phyloP scores from a whole-genome alignment of 2,329 filamentous ascomycete genomes.

The Claviceps africana region DNA sequence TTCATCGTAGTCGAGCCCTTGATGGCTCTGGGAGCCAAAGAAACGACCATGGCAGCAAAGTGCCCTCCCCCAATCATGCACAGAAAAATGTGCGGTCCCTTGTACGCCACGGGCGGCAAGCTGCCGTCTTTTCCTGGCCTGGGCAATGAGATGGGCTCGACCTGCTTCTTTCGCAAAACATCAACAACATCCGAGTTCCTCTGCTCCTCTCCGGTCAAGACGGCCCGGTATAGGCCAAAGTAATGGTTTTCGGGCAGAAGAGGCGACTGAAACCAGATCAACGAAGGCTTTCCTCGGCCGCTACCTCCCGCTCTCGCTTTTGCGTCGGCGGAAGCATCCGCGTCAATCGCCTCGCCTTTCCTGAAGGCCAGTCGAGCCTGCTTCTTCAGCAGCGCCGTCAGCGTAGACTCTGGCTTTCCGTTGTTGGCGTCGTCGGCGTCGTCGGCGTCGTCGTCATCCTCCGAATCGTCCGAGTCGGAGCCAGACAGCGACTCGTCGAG shows the following conservation, averaged over 20 bases:
- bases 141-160: conserved; percentile 44
- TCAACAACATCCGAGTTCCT: conserved; percentile 48
- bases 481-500: conserved; percentile 88
- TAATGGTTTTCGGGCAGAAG: conserved; percentile 63
- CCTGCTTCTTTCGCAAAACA: conserved; percentile 61
- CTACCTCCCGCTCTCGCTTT: conserved; percentile 29
- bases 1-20: conserved; percentile 60
- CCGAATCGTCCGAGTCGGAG: conserved; percentile 59
- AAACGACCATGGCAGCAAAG: conserved; percentile 93
- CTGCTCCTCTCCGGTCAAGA: conserved; percentile 62
- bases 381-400: conserved; percentile 66
- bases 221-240: conserved; percentile 71
- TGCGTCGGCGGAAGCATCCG: conserved; percentile 25
- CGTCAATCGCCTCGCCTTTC: conserved; percentile 34
- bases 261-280: conserved; percentile 76
- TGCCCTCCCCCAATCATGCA: conserved; percentile 98
- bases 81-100: conserved; percentile 77
- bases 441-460: conserved; percentile 42
- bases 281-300: conserved; percentile 52
- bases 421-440: conserved; percentile 44
- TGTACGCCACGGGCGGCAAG: conserved; percentile 40
- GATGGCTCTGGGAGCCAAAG: conserved; percentile 63
- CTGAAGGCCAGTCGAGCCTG: conserved; percentile 59
- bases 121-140: conserved; percentile 45
- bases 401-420: conserved; percentile 48